phyloP scores from a whole-genome alignment of 352 stramenopile genomes.

The Pythium pyrilobum region DNA sequence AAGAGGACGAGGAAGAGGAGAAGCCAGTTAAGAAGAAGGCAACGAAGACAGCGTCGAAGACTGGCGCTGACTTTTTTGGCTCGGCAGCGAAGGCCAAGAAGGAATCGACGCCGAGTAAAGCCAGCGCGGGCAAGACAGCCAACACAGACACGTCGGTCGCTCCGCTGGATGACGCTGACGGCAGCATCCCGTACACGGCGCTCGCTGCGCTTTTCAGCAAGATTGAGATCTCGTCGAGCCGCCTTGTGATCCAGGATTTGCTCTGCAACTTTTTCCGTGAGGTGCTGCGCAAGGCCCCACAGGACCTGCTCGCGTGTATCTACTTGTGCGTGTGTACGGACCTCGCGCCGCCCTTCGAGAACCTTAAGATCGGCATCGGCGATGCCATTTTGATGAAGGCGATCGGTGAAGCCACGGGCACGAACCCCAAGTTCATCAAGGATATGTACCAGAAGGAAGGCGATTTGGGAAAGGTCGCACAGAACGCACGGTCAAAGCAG shows the following conservation, averaged over 20 bases:
- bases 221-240: conserved; percentile 68
- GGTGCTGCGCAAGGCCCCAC: conserved; percentile 61
- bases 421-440: conserved; percentile 91
- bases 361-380: conserved; percentile 98
- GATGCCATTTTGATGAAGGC: conserved; percentile 98
- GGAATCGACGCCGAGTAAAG: conserved; percentile 9
- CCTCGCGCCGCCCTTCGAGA: conserved; percentile 94
- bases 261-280: conserved; percentile 83
- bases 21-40: conserved; percentile 11
- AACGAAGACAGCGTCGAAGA: not conserved
- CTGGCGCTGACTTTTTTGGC: not conserved
- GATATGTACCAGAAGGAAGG: conserved; percentile 94
- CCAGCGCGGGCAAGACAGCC: conserved; percentile 5
- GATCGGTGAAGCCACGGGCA: conserved; percentile 92
- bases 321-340: conserved; percentile 90
- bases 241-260: conserved; percentile 82
- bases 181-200: conserved; percentile 39
- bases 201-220: conserved; percentile 69
- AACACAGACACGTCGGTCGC: conserved; percentile 17
- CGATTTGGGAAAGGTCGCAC: conserved; percentile 96
- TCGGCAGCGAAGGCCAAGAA: conserved; percentile 13
- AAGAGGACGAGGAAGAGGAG: conserved; percentile 13
- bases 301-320: conserved; percentile 87
- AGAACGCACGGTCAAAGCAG: conserved; percentile 92
- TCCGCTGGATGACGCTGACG: conserved; percentile 1